Percentiles rank a stretch among this genome's conserved stretches.
Conservation (phyloP, 306 rosid genomes). For the Cicer yamashitae region DNA sequence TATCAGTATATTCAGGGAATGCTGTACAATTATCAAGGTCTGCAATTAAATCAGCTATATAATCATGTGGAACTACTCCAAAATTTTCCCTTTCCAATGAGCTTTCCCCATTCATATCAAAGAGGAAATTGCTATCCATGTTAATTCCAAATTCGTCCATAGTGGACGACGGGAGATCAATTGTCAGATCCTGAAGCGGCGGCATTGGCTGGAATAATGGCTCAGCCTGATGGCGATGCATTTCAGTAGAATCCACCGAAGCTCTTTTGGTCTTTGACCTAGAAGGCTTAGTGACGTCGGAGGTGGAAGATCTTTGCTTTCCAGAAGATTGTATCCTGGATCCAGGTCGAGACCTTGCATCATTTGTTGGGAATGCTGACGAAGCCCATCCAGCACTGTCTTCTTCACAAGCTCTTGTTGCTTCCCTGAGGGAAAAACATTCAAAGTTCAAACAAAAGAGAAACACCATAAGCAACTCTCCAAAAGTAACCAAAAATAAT, state of each 20-base stretch:
- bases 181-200: conserved; percentile 50
- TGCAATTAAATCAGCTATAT: conserved; percentile 58
- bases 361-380: conserved; percentile 72
- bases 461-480: conserved; percentile 44
- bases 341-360: conserved; percentile 64
- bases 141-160: conserved; percentile 45
- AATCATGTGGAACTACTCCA: conserved; percentile 56
- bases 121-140: conserved; percentile 39
- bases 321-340: conserved; percentile 71
- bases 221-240: conserved; percentile 50
- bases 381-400: conserved; percentile 83
- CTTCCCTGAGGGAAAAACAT: conserved; percentile 57
- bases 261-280: conserved; percentile 70
- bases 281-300: conserved; percentile 61
- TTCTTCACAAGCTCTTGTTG: conserved; percentile 74
- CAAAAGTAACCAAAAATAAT: conserved; percentile 25
- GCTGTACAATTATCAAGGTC: conserved; percentile 68
- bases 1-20: conserved; percentile 64
- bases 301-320: conserved; percentile 68
- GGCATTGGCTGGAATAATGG: conserved; percentile 50
- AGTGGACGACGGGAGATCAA: conserved; percentile 49
- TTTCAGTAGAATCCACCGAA: conserved; percentile 60
- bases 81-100: conserved; percentile 51
- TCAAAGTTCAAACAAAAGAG: conserved; percentile 2
- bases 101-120: conserved; percentile 45